Evolutionary conservation across 257 asterid species (phyloP), one percentile per base, ranked within the genome.

Genomic region (Primulina eburnea): DNA sequence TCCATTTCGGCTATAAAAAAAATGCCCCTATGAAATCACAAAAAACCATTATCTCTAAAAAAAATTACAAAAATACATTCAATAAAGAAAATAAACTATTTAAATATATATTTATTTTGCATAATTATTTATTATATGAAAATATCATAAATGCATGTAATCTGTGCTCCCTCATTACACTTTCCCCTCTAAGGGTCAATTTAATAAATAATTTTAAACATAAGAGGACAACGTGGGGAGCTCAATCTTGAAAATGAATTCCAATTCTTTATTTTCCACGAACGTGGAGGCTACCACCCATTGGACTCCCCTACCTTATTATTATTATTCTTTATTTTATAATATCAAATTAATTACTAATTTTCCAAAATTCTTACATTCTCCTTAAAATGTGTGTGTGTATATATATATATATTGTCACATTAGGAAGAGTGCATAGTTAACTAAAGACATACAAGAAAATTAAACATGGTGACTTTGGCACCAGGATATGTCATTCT

Each of bases 251-350:
- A 20, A 77, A 64, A 68, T 55, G 32, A 60, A 50, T 17, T n/a
- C 52, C 65, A 18, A 61, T 68, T 63, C 14, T 62, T 57, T 33
- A 20, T 61, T 62, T 77, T 60, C n/a, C 74, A 72, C 73, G 70
- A 70, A 88, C 92, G 95, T 86, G 95, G 79, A 82, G 85, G 75
- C 95, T 80, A 81, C 89, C 83, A 84, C 73, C 77, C 71, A 78
- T 52, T 64, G 38, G 70, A 64, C 34, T 63, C 50, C 72, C 62
- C 83, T 69, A 64, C 64, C 71, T 72, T 20, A 65, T 75, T 57
- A 55, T n/a, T n/a, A n/a, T 47, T 34, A 57, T 50, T 37, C 9
- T 21, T 47, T 18, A 1, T 40, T 34, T 34, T 34, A 7, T 34
- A 34, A 7, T 34, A 34, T 6, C 38, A 34, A 34, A 34, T 6